These are phyloP conservation scores for Lolium rigidum DNA, from an alignment of 176 grass and related monocot genomes.

Conservation along the genomic window DNA sequence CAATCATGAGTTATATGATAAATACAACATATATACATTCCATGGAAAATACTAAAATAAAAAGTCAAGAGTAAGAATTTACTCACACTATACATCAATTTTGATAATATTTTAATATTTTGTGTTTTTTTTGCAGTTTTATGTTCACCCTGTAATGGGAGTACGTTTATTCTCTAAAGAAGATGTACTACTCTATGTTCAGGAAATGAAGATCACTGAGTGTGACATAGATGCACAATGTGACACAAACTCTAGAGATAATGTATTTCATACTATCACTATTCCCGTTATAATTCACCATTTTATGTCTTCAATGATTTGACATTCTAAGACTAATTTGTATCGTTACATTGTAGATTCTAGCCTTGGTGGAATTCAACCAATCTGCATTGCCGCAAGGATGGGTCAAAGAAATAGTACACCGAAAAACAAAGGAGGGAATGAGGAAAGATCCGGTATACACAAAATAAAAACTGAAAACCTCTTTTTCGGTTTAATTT, in stretches of 20 bases:
- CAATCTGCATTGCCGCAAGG: constrained; percentile 51
- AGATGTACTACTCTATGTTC: too few relatives aligned
- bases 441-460: constrained; percentile 55
- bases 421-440: constrained; percentile 43
- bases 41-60: background rate
- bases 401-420: constrained; percentile 46
- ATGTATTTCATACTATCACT: constrained; percentile 14
- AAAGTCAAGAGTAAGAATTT: background rate
- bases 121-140: too few relatives aligned
- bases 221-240: too few relatives aligned
- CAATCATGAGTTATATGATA: background rate
- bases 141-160: constrained; percentile 24
- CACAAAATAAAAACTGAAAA: background rate
- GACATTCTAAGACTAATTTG: background rate
- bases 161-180: background rate
- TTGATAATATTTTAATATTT: too few relatives aligned
- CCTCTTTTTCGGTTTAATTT: background rate
- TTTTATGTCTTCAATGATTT: background rate
- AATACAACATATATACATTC: background rate
- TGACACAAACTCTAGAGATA: background rate
- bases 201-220: too few relatives aligned
- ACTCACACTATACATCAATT: too few relatives aligned
- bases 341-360: constrained; percentile 28
- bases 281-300: background rate
- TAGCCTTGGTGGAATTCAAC: constrained; percentile 44